These are phyloP conservation scores for Lactuca sativa DNA, from an alignment of 129 eudicot genomes.

Conservation along the genomic window DNA sequence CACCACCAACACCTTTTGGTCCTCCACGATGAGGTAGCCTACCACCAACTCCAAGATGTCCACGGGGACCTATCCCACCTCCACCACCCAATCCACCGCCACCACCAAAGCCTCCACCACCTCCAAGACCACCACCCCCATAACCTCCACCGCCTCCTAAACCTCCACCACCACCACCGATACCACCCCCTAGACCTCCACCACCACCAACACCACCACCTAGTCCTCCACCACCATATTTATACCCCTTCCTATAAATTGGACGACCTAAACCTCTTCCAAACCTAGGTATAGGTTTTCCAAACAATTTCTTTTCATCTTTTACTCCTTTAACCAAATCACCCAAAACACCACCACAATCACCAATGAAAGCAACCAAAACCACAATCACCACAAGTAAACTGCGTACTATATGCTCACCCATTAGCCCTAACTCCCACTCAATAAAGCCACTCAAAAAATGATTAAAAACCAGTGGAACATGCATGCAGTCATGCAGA, in stretches of 20 bases:
- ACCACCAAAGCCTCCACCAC: constrained; percentile 12
- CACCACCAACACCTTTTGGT: not conserved
- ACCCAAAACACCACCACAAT: constrained; percentile 29
- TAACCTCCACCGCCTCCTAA: constrained; percentile 22
- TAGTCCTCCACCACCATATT: constrained; percentile 25
- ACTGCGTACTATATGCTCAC: not conserved
- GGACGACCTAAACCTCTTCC: constrained; percentile 38
- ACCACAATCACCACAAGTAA: constrained; percentile 31
- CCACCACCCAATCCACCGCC: constrained; percentile 16
- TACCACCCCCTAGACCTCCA: constrained; percentile 21
- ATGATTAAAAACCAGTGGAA: constrained; percentile 6
- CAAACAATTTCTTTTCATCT: constrained; percentile 36
- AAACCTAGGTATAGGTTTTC: constrained; percentile 37
- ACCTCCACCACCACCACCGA: constrained; percentile 25
- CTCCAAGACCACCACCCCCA: constrained; percentile 31
- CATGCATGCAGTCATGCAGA: constrained; percentile 45
- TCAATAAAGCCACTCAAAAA: not conserved
- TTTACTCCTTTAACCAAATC: constrained; percentile 32
- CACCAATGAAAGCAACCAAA: constrained; percentile 23
- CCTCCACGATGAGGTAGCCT: constrained; percentile 13
- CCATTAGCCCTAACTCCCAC: constrained; percentile 22
- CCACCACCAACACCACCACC: constrained; percentile 37
- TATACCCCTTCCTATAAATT: constrained; percentile 42
- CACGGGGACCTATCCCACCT: constrained; percentile 20
- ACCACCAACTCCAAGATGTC: constrained; percentile 14